Conservation (phyloP, 768 basidiomycete genomes). For the Tricholoma sp. region DNA sequence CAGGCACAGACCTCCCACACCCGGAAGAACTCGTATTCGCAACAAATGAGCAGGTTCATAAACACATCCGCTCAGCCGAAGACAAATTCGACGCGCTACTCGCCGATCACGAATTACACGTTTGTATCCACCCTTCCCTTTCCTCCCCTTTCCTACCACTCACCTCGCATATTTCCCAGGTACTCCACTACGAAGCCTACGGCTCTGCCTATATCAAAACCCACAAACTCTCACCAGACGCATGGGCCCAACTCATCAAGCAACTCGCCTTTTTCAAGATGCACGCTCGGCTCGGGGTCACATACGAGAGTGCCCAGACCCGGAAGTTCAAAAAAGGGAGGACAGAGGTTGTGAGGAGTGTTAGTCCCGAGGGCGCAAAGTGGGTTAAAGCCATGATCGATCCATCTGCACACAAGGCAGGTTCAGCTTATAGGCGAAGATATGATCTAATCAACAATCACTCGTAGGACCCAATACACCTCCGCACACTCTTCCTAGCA, state of each 20-base stretch:
- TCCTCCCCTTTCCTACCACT: not conserved
- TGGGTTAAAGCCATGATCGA: slow-evolving; percentile 91
- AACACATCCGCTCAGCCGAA: slow-evolving; percentile 54
- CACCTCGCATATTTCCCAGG: slow-evolving; percentile 30
- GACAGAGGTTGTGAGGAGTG: slow-evolving; percentile 91
- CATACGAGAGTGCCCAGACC: slow-evolving; percentile 94
- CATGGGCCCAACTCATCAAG: slow-evolving; percentile 93
- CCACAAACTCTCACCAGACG: slow-evolving; percentile 83
- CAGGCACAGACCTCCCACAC: slow-evolving; percentile 36
- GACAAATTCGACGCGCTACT: slow-evolving; percentile 72
- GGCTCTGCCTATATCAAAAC: slow-evolving; percentile 85
- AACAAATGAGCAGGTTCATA: slow-evolving; percentile 48
- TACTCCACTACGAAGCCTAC: slow-evolving; percentile 82
- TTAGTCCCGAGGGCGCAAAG: slow-evolving; percentile 74
- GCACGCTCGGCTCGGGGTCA: slow-evolving; percentile 65
- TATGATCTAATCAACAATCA: not conserved
- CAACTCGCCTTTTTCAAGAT: slow-evolving; percentile 94
- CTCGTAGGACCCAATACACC: slow-evolving; percentile 30
- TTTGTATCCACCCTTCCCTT: slow-evolving; percentile 25
- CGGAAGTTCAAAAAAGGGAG: slow-evolving; percentile 86
- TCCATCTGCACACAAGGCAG: not conserved
- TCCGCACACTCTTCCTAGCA: slow-evolving; percentile 62
- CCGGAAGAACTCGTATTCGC: slow-evolving; percentile 71
- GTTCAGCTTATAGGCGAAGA: not conserved
- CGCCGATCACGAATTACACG: slow-evolving; percentile 72